Evolutionary conservation across 306 rosid species (phyloP).

Genomic region (Glycine tomentella): DNA sequence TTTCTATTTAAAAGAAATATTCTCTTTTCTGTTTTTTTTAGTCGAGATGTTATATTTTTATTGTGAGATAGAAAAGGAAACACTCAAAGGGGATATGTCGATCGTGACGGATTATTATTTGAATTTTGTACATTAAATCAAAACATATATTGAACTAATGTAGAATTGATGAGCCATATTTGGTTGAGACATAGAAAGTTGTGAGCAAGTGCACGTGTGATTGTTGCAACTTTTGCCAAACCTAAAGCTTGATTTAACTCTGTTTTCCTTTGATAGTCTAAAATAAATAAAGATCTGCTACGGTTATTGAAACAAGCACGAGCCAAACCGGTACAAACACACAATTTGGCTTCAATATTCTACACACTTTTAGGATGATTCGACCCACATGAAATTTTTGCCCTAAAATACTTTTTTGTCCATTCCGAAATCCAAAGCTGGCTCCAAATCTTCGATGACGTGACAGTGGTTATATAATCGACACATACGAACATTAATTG

Average conservation of each 20-base stretch:
- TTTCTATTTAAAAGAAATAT: too few relatives aligned
- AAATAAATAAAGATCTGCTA: neutral
- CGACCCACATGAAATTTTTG: constrained; percentile 26
- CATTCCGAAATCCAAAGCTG: neutral
- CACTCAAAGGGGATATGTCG: too few relatives aligned
- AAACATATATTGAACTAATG: neutral
- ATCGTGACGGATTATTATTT: too few relatives aligned
- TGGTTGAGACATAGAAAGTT: neutral
- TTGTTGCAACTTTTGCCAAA: neutral
- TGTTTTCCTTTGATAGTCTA: neutral
- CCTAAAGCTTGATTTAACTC: too few relatives aligned
- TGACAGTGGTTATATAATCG: neutral
- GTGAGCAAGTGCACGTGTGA: neutral
- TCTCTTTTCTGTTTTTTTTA: too few relatives aligned
- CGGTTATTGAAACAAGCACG: neutral
- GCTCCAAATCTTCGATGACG: neutral
- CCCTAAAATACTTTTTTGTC: neutral
- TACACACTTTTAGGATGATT: constrained; percentile 40
- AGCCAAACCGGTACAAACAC: constrained; percentile 10
- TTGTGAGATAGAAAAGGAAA: too few relatives aligned
- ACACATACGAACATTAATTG: neutral
- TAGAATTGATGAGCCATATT: neutral
- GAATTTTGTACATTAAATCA: too few relatives aligned
- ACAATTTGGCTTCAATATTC: constrained; percentile 18
- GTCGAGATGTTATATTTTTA: too few relatives aligned